phyloP scores from a whole-genome alignment of 345 rosid species.

The Geranium rotundifolium region DNA sequence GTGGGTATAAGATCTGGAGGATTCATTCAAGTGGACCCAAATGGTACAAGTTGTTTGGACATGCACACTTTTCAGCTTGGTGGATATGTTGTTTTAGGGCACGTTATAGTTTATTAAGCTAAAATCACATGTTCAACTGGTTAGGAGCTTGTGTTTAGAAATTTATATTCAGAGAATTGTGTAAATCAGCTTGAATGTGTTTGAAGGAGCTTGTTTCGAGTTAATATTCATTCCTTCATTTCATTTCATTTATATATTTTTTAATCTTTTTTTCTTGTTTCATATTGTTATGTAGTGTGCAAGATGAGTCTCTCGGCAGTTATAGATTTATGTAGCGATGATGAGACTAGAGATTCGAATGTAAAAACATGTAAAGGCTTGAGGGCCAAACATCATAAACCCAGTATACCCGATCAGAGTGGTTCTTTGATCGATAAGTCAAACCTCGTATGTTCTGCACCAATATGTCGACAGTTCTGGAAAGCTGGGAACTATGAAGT shows the following conservation, averaged over 20 bases:
- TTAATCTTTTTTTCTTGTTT: not conserved
- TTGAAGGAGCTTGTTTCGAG: not conserved
- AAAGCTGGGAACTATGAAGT: conserved; percentile 65
- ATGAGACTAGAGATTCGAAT: not conserved
- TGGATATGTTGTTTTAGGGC: not conserved
- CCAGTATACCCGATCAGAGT: not conserved
- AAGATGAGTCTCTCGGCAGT: not conserved
- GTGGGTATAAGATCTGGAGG: too few species aligned
- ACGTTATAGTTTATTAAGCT: not conserved
- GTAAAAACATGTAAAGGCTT: not conserved
- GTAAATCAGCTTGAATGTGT: not conserved
- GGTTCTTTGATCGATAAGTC: not conserved
- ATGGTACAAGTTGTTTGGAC: too few species aligned
- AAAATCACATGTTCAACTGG: not conserved
- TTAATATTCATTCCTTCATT: not conserved
- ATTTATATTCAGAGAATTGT: too few species aligned
- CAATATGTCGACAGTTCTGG: conserved; percentile 90
- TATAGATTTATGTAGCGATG: conserved; percentile 3
- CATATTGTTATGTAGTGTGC: not conserved
- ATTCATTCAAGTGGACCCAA: too few species aligned
- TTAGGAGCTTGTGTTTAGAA: not conserved
- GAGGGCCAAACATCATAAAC: not conserved
- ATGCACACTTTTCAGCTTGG: too few species aligned
- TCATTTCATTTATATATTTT: not conserved
- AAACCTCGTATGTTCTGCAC: conserved; percentile 35